Evolutionary conservation across 108 stramenopile genomes (phyloP), one percentile per base, ranked within the genome.

Genomic region (Nannochloropsis salina): DNA sequence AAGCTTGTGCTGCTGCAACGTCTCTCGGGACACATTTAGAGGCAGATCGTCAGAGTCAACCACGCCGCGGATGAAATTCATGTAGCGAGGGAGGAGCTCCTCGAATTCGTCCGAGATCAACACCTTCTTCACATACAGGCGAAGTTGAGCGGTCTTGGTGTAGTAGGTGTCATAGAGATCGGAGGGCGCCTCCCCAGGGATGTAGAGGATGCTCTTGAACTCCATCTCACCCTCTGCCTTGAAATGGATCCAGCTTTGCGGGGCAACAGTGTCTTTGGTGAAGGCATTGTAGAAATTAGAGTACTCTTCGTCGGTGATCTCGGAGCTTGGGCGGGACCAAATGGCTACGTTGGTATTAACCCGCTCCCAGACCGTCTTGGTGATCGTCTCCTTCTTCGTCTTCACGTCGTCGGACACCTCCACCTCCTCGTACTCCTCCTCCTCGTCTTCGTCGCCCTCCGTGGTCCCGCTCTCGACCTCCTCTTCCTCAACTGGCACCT

Each of bases 151-250:
- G 82, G 84, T 84, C 81, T 90, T 89, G 47, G 85, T 85, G 81
- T 92, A 92, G 92, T 92, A 94, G 81, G 90, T 80, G 80, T 94
- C 91, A 83, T 93, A 93, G 45, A 93, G 44, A 86, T 92, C 92
- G 81, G 42, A 81, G 21, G 93, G 83, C 44, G 93, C 92, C 74
- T 93, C 92, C 45, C 87, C 84, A 9, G 99, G 99, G 40, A 98
- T 47, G 93, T 96, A 99, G 12, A 99, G 90, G 83, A 99, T 95
- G 20, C 95, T 94, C 90, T 95, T 96, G 94, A 99, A 99, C 92
- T 99, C 98, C 88, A 99, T 97, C 89, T 99, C 98, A 84, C 99
- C 99, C 93, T 99, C 99, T 22, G 99, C 99, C 89, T 96, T 95
- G 90, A 99, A 99, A 92, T 99, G 99, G 40, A 93, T 93, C 98